Evolutionary conservation across 2,329 filamentous ascomycete species (phyloP).

Genomic region (Penicillium vulpinum): DNA sequence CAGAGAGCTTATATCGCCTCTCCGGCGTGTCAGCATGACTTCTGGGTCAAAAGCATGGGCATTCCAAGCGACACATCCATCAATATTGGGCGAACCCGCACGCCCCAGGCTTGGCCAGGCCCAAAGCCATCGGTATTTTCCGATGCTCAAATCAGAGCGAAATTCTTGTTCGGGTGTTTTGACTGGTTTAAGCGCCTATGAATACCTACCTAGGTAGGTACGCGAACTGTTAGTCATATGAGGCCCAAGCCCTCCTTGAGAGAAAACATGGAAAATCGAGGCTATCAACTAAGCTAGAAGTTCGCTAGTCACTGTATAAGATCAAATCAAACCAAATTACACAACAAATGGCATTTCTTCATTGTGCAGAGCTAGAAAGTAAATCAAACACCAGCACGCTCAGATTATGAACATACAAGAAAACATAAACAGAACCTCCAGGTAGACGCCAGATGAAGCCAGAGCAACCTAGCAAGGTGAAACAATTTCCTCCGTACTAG

Average conservation of each 20-base stretch:
- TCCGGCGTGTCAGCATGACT: too few species aligned
- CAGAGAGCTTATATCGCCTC: too few species aligned
- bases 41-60: neutral
- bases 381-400: conserved; percentile 5
- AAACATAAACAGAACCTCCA: neutral
- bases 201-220: too few species aligned
- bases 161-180: neutral
- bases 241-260: neutral
- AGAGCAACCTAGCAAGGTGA: neutral
- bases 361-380: conserved; percentile 1
- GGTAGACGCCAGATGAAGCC: conserved; percentile 4
- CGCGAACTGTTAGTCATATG: neutral
- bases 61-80: neutral
- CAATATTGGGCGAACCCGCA: too few species aligned
- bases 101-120: neutral
- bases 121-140: neutral
- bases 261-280: neutral
- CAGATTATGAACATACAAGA: conserved; percentile 7
- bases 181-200: neutral
- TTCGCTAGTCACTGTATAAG: neutral
- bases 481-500: neutral
- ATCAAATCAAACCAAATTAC: neutral
- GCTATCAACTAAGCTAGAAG: too few species aligned
- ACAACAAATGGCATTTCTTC: conserved; percentile 1
- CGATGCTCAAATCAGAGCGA: neutral